Conservation (phyloP, 202 grass and related monocot species). For the Setaria italica region DNA sequence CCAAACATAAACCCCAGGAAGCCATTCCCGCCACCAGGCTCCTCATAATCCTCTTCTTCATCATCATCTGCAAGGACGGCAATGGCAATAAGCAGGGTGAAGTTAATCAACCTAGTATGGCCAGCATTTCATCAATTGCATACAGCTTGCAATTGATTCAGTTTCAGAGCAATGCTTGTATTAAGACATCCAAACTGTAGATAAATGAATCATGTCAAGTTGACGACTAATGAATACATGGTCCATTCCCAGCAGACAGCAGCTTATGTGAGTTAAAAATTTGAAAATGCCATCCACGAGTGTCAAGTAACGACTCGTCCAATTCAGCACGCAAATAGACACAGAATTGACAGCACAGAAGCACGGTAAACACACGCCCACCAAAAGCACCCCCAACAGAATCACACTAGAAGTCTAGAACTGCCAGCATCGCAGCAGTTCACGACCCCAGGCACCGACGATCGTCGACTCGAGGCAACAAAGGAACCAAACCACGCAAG, state of each 20-base stretch:
- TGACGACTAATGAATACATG: neutral
- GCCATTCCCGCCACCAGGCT: conserved; percentile 60
- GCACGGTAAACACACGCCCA: neutral
- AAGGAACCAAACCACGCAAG: conserved; percentile 12
- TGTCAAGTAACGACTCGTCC: neutral
- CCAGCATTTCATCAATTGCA: neutral
- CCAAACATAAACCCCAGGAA: conserved; percentile 98
- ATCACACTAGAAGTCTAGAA: neutral
- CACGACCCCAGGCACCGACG: neutral
- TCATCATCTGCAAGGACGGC: conserved; percentile 61
- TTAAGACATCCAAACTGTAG: conserved; percentile 1
- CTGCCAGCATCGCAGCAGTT: neutral
- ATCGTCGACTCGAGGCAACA: neutral
- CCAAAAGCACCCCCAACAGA: neutral
- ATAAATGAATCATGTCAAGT: neutral
- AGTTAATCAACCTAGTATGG: neutral
- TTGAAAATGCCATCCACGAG: neutral
- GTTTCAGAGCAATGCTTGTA: neutral
- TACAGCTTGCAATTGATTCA: neutral
- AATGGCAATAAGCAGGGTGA: neutral
- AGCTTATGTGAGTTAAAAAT: neutral
- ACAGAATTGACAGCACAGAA: neutral
- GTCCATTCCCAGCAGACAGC: neutral
- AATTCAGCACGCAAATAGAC: neutral
- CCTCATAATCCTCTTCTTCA: conserved; percentile 80